Base-by-base conservation (phyloP, 2,329 filamentous ascomycete genomes). In the Aspergillus fructus region DNA sequence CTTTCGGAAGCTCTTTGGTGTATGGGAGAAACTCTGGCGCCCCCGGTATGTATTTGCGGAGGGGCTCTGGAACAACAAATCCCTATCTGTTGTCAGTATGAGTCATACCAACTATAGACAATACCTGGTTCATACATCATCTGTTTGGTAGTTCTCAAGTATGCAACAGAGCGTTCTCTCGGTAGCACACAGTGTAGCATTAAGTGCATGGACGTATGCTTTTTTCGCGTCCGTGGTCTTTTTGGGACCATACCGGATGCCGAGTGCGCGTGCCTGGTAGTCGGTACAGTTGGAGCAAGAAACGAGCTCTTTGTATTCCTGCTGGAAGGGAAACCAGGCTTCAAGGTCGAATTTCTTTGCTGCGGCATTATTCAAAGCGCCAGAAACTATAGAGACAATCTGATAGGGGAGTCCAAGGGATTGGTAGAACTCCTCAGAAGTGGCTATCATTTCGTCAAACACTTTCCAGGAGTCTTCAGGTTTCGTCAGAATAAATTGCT, bases 261-360 rank as follows among this genome's bases (percentile, higher is more conserved):
- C 93, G 12, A 99, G 83, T 66, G 92, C 93, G 56, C 94, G 85
- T 23, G 91, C 92, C 81, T 99, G 94, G 81, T 97, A 97, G 74
- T 97, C 93, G 45, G 91, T 96, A 81, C 94, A 99, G 79, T 99
- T 99, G 60, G 91, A 96, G 83, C 93, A 96, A 19, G 91, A 96
- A 50, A 97, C 94, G 27, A 99, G 85, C 79, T 97, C 94, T 79
- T 97, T 97, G 84, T 97, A 99, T 77, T 97, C 94, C 68, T 89
- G 89, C 76, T 97, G 93, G 82, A 90, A 96, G 15, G 91, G 92
- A 76, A 96, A 96, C 91, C 92, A 96, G 3, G 94, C 93, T 75
- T 99, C 94, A 21, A 99, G 83, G 71, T 99, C 94, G 73, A 89
- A 93, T 78, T 99, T 99, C 83, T 96, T 97, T 27, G 91, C 81